Base-by-base conservation (phyloP, 2,329 filamentous ascomycete genomes). In the Talaromyces rugulosus region DNA sequence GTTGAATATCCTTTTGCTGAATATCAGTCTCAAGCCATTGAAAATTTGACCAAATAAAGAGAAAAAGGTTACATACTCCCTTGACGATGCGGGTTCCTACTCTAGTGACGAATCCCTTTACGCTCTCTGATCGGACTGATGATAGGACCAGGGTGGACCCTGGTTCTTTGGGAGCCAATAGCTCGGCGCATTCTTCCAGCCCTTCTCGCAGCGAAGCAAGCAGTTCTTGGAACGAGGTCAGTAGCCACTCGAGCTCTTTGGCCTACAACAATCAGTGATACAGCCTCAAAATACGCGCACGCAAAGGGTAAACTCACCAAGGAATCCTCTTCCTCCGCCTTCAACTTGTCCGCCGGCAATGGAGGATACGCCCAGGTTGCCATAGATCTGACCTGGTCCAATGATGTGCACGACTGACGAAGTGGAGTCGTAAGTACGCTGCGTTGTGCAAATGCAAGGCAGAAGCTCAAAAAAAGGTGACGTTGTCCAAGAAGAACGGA, bases 21-120 rank as follows among this genome's bases (percentile, higher is more conserved):
- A 53, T 14, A 53, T 53, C 28, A 53, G 50, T 31, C 50, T 53
- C 28, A n/a, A 28, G 23, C 23, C 14, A 12, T n/a, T 1, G 12
- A 6, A 31, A 16, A 31, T 31, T 7, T 8, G 33, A 8, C 4
- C 44, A 28, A 28, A 52, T 5, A 18, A 52, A 33, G 11, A 52
- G 8, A 54, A 23, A 23, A 23, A 23, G 23, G 56, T 50, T 53
- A 83, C 88, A 69, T 81, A 93, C 91, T 67, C 92, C 94, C 75
- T 96, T 96, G 65, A 96, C 89, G 66, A 99, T 89, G 58, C 89
- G 87, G n/a, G 91, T 91, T 44, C 95, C 95, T 40, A 96, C 87
- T 59, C 95, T 87, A 1, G 94, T 98, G 63, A 98, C 86, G 69
- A 92, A 91, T 18, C 95, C 95, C 76, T 99, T 99, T 65, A 98